Evolutionary conservation across 345 rosid species (phyloP).

Genomic region (Nephelium lappaceum): DNA sequence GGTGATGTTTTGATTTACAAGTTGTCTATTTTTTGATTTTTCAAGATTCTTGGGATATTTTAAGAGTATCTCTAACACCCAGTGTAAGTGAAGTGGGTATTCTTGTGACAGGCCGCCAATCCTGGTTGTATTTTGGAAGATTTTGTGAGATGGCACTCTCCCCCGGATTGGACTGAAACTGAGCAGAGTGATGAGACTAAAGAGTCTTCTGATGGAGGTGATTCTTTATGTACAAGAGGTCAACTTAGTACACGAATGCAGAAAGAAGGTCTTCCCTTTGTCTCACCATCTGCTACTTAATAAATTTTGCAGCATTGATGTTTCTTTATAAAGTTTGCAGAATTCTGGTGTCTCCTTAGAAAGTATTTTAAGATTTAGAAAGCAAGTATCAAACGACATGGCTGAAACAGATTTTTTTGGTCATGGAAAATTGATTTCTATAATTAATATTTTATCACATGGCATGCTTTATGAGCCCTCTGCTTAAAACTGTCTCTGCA

Average conservation of each 20-base stretch:
- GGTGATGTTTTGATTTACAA: conserved; percentile 44
- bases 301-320: conserved; percentile 8
- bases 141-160: conserved; percentile 99
- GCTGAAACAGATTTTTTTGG: conserved; percentile 4
- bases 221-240: conserved; percentile 59
- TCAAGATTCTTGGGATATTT: conserved; percentile 1
- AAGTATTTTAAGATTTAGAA: not conserved
- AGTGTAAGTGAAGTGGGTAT: not conserved
- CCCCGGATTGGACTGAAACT: conserved; percentile 93
- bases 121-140: conserved; percentile 98
- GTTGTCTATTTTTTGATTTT: conserved; percentile 8
- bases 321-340: not conserved
- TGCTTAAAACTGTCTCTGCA: not conserved
- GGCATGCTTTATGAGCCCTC: not conserved
- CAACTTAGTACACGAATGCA: conserved; percentile 94
- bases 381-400: not conserved
- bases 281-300: not conserved
- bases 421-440: not conserved
- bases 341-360: not conserved
- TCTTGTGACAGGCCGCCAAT: conserved; percentile 78
- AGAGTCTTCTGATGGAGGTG: conserved; percentile 39
- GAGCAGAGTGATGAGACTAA: conserved; percentile 46
- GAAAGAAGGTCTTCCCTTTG: conserved; percentile 71
- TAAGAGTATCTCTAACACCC: not conserved
- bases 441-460: not conserved